Evolutionary conservation across 345 rosid genomes (phyloP).

Genomic region (Diplotaxis tenuifolia): DNA sequence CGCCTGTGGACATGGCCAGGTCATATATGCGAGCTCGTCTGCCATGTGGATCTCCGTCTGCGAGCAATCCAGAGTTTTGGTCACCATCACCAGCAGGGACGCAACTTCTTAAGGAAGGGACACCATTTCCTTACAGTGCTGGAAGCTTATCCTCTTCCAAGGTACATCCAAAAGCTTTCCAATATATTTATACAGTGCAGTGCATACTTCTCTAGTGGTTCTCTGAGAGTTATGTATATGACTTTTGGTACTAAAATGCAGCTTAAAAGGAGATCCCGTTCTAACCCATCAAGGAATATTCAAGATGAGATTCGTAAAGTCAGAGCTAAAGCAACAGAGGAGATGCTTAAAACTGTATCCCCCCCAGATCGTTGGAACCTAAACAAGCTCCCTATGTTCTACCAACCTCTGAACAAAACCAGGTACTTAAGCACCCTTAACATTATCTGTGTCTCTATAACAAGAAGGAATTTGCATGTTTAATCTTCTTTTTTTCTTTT

Average conservation of each 20-base stretch:
- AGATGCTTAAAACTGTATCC: too few relatives aligned
- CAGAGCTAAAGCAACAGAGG: too few relatives aligned
- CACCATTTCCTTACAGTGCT: constrained; percentile 49
- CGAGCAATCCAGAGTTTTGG: constrained; percentile 36
- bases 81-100: constrained; percentile 48
- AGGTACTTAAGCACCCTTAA: constrained; percentile 27
- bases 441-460: constrained; percentile 8
- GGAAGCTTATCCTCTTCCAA: constrained; percentile 52
- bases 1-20: constrained; percentile 80
- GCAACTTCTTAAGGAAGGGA: constrained; percentile 52
- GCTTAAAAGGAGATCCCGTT: too few relatives aligned
- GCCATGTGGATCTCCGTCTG: constrained; percentile 67
- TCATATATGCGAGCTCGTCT: constrained; percentile 69
- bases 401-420: constrained; percentile 27
- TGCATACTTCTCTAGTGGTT: too few relatives aligned
- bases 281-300: too few relatives aligned
- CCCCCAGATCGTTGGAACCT: too few relatives aligned
- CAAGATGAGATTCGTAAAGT: too few relatives aligned
- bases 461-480: neutral
- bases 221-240: too few relatives aligned
- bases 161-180: constrained; percentile 38
- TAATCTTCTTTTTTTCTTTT: neutral
- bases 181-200: neutral
- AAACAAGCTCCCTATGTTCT: constrained; percentile 34
- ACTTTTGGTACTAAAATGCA: too few relatives aligned